phyloP scores from a whole-genome alignment of 164 flowering plant genomes.

The Sedum album region DNA sequence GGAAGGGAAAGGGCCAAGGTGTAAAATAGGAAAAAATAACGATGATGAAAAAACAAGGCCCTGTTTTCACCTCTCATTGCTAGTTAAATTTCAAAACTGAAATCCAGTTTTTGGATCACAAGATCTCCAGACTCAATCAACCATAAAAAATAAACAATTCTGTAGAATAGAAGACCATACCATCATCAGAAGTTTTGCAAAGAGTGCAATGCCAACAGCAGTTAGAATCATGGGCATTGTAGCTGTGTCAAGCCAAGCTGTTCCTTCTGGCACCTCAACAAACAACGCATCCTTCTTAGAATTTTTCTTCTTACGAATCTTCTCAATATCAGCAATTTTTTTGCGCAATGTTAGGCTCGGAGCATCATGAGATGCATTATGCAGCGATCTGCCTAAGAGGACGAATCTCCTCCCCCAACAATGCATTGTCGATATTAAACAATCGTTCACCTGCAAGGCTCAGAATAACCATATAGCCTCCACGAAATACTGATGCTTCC shows the following conservation, averaged over 20 bases:
- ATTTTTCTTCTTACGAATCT: too few species aligned
- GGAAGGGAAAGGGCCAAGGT: background rate
- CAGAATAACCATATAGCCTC: too few species aligned
- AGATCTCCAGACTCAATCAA: background rate
- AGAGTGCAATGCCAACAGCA: constrained; percentile 55
- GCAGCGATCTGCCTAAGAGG: constrained; percentile 15
- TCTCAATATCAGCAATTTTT: constrained; percentile 35
- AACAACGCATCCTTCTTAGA: too few species aligned
- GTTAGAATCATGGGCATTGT: too few species aligned
- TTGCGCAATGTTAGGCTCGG: constrained; percentile 54
- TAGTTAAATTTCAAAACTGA: background rate
- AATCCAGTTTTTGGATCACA: background rate
- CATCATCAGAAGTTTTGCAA: constrained; percentile 79
- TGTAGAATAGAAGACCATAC: constrained; percentile 20
- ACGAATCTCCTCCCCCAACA: background rate
- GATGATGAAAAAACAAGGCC: too few species aligned
- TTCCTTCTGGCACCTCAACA: too few species aligned
- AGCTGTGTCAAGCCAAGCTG: too few species aligned
- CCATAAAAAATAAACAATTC: background rate
- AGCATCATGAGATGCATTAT: constrained; percentile 22
- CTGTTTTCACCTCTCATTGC: background rate
- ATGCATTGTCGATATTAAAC: background rate
- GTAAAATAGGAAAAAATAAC: background rate
- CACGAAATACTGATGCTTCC: too few species aligned
- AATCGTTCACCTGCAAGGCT: constrained; percentile 1